These are phyloP conservation scores for Tetrahymena borealis DNA, from an alignment of 73 alveolate genomes.

Conservation along the genomic window DNA sequence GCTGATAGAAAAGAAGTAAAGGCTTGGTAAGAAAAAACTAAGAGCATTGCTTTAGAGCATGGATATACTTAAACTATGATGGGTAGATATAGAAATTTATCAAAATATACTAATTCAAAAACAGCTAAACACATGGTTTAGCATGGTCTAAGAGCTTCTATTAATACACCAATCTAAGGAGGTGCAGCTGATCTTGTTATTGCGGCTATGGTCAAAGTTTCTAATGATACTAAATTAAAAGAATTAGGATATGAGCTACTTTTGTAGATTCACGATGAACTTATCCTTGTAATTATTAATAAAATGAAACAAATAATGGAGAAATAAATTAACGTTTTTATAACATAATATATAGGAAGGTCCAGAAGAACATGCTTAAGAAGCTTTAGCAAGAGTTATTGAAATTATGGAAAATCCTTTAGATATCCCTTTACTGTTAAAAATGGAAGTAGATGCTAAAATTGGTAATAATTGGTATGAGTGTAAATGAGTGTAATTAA, in stretches of 20 bases:
- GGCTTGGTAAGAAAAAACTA: slow-evolving; percentile 60
- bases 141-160: slow-evolving; percentile 80
- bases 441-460: slow-evolving; percentile 81
- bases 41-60: slow-evolving; percentile 44
- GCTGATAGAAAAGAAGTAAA: slow-evolving; percentile 80
- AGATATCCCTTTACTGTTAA: slow-evolving; percentile 44
- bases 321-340: no score
- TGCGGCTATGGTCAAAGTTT: slow-evolving; percentile 85
- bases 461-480: slow-evolving; percentile 82
- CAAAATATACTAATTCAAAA: slow-evolving; percentile 26
- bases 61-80: slow-evolving; percentile 65
- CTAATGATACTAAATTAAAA: slow-evolving; percentile 1
- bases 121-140: slow-evolving; percentile 20
- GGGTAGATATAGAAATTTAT: slow-evolving; percentile 77
- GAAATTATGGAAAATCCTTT: slow-evolving; percentile 73
- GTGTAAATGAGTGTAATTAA: slow-evolving; percentile 52
- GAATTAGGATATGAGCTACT: slow-evolving; percentile 46
- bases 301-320: no score
- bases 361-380: slow-evolving; percentile 63
- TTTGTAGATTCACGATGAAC: slow-evolving; percentile 91
- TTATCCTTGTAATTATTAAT: slow-evolving; percentile 45
- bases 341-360: no score
- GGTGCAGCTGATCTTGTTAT: slow-evolving; percentile 97
- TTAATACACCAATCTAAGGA: slow-evolving; percentile 88
- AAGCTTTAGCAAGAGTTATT: slow-evolving; percentile 60